Conservation (phyloP, 805 yeast species). For the Myxozyma udenii region DNA sequence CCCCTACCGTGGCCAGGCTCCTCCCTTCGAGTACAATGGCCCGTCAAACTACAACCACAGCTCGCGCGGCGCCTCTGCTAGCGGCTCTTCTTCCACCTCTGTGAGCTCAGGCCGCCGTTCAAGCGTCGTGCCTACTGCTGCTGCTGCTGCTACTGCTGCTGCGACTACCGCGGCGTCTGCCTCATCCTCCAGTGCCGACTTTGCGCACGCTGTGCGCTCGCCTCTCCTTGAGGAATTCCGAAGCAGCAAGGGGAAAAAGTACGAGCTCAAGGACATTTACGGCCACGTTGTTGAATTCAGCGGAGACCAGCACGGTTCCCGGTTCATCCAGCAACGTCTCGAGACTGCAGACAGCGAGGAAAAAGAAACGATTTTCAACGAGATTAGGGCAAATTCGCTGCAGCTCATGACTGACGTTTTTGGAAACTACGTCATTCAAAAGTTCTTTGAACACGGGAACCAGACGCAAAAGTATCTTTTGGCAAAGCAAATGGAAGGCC, state of each 20-base stretch:
- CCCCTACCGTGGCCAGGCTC: conserved; percentile 9
- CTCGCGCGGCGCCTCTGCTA: background rate
- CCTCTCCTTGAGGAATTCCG: conserved; percentile 85
- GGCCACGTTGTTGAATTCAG: conserved; percentile 90
- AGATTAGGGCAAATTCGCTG: conserved; percentile 68
- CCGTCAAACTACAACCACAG: conserved; percentile 6
- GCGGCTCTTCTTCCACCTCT: background rate
- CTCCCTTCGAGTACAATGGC: conserved; percentile 7
- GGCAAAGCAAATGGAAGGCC: conserved; percentile 68
- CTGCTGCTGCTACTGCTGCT: background rate
- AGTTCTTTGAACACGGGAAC: conserved; percentile 81
- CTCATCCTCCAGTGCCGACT: conserved; percentile 12
- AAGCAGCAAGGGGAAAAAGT: conserved; percentile 58
- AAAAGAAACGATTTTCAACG: conserved; percentile 78
- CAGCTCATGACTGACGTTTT: conserved; percentile 93
- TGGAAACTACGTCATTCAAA: conserved; percentile 96
- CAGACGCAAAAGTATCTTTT: conserved; percentile 64
- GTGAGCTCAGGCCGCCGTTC: background rate
- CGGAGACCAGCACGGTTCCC: conserved; percentile 94
- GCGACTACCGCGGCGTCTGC: conserved; percentile 5
- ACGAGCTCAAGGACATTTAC: conserved; percentile 66
- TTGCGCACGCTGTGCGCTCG: conserved; percentile 20
- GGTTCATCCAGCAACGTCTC: conserved; percentile 89
- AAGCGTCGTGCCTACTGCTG: background rate
- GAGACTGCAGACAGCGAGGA: conserved; percentile 62